Evolutionary conservation across 176 grass and related monocot species (phyloP).

Genomic region (Poa pratensis): DNA sequence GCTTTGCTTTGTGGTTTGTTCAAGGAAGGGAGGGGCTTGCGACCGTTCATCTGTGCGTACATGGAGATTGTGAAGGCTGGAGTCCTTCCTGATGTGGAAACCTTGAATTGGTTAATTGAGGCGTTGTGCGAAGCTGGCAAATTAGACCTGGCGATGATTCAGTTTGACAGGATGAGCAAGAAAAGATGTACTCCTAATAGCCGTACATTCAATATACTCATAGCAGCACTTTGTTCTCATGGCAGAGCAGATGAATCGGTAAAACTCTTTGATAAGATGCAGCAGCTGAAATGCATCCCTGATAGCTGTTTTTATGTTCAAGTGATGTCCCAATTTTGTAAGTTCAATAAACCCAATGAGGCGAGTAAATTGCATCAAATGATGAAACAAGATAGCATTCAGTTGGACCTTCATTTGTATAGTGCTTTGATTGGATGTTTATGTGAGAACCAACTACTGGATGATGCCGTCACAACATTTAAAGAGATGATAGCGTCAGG

Average conservation of each 20-base stretch:
- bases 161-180: slow-evolving; percentile 60
- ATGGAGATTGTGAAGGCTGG: slow-evolving; percentile 64
- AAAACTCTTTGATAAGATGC: slow-evolving; percentile 52
- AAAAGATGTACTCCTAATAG: slow-evolving; percentile 56
- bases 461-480: slow-evolving; percentile 47
- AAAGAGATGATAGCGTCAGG: slow-evolving; percentile 48
- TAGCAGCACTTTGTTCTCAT: slow-evolving; percentile 46
- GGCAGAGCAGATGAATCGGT: slow-evolving; percentile 51
- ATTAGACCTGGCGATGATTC: slow-evolving; percentile 58
- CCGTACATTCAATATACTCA: slow-evolving; percentile 57
- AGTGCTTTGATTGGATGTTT: slow-evolving; percentile 49
- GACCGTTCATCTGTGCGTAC: slow-evolving; percentile 36
- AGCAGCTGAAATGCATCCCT: slow-evolving; percentile 41
- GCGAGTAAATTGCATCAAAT: slow-evolving; percentile 46
- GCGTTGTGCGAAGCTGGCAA: slow-evolving; percentile 42
- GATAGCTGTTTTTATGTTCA: slow-evolving; percentile 55
- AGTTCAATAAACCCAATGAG: slow-evolving; percentile 51
- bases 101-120: slow-evolving; percentile 62
- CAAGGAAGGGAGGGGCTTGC: slow-evolving; percentile 48
- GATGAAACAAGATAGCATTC: slow-evolving; percentile 45
- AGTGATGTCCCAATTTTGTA: slow-evolving; percentile 59
- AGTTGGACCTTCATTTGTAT: slow-evolving; percentile 44
- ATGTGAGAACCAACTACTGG: slow-evolving; percentile 47
- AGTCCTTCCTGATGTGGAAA: slow-evolving; percentile 62
- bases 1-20: slow-evolving; percentile 47